Conservation (phyloP, 805 yeast species). For the Dipodascus albidus region DNA sequence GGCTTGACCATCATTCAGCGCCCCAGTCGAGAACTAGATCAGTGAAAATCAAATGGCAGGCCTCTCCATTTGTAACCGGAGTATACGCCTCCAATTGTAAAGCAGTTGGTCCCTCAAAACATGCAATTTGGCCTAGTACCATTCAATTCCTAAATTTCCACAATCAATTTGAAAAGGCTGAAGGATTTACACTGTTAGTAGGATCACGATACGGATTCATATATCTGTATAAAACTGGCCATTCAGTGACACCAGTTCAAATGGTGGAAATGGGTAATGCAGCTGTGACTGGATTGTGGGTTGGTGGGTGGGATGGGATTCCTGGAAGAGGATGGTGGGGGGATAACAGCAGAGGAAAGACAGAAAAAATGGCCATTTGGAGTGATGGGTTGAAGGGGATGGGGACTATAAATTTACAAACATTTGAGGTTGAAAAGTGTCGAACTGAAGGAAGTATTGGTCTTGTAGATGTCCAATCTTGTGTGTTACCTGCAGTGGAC, state of each 20-base stretch:
- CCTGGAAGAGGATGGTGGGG: background rate
- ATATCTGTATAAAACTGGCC: background rate
- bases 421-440: background rate
- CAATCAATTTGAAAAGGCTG: background rate
- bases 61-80: background rate
- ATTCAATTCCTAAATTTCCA: background rate
- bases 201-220: slow-evolving; percentile 1
- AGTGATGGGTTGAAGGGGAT: background rate
- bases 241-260: background rate
- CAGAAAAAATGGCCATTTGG: background rate
- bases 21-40: background rate
- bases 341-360: background rate
- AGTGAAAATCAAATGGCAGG: background rate
- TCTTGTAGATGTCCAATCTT: background rate
- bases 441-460: background rate
- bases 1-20: background rate
- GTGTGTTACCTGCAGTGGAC: background rate
- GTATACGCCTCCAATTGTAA: background rate
- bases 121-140: background rate
- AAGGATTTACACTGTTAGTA: background rate
- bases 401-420: background rate
- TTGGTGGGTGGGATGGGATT: background rate
- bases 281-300: background rate
- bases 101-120: background rate
- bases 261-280: background rate